Base-by-base conservation (phyloP, 1,284 basidiomycete species). In the Malassezia brasiliensis region DNA sequence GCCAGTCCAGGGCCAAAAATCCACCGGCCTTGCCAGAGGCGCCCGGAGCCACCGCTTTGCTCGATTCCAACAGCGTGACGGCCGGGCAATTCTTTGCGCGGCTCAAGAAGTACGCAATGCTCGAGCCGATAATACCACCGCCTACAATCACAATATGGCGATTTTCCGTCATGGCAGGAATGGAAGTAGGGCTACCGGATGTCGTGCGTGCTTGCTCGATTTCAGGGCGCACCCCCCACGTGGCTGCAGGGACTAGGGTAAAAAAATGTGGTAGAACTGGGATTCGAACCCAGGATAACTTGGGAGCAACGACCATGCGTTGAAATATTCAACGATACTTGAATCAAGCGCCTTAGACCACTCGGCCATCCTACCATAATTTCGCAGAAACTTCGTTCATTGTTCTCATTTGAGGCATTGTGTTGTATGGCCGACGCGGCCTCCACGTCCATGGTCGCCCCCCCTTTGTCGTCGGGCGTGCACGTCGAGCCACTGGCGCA, bases 1-100 rank as follows among this genome's bases (percentile, higher is more conserved):
- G 82, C 84, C 83, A 85, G 68, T 89, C 85, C 52, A 82, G 80
- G 0, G 90, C 89, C 20, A 96, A 80, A n/a, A 96, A 83, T 0
- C 90, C 90, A 2, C 89, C 90, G 0, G 88, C 86, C 72, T 93
- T 93, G 5, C 90, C 90, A 0, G 84, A 87, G 0, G 90, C 88
- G 0, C 76, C 82, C 6, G 79, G 76, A 0, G 81, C 81, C 12
- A 81, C 75, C 5, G 67, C 72, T 6, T 61, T 38, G 1, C 85
- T 87, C 3, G 87, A 85, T 76, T 96, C 90, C 47, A 94, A 74
- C 6, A 96, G 73, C 1, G 77, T 78, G 51, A 79, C 52, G 17
- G 50, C 50, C 14, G 61, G 56, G 31, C 41, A 46, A 14, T 49
- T 35, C 20, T 19, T 20, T 10, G 39, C 38, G 20, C 50, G 55